Evolutionary conservation across 352 stramenopile genomes (phyloP).

Genomic region (Globisporangium paroecandrum): DNA sequence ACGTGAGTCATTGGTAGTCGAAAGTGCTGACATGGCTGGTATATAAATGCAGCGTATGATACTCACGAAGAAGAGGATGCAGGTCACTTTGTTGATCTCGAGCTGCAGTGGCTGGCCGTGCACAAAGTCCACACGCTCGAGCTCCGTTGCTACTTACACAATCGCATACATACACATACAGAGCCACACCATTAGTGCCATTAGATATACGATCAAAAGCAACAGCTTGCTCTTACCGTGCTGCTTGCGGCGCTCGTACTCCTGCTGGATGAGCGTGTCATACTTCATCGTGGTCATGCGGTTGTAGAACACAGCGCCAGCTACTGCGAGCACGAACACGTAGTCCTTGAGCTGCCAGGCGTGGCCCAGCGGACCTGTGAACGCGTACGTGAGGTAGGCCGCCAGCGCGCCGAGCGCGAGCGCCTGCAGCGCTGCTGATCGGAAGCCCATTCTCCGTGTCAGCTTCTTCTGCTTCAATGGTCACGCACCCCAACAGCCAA

Average conservation of each 20-base stretch:
- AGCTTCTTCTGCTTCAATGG: neutral
- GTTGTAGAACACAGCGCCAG: slow-evolving; percentile 50
- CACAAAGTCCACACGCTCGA: slow-evolving; percentile 57
- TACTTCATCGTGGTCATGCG: slow-evolving; percentile 51
- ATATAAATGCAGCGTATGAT: neutral
- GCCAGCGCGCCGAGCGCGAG: slow-evolving; percentile 39
- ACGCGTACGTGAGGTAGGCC: slow-evolving; percentile 45
- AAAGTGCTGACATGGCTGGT: neutral
- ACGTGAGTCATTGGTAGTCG: neutral
- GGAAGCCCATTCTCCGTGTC: slow-evolving; percentile 19
- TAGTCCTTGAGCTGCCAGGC: slow-evolving; percentile 58
- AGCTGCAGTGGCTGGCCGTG: slow-evolving; percentile 47
- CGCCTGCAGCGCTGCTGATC: slow-evolving; percentile 31
- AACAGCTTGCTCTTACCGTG: slow-evolving; percentile 3
- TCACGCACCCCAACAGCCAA: neutral
- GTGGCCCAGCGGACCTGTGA: slow-evolving; percentile 32
- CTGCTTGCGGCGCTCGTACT: slow-evolving; percentile 17
- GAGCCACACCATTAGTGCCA: neutral
- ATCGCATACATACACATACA: neutral
- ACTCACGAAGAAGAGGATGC: slow-evolving; percentile 78
- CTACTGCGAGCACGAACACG: slow-evolving; percentile 55
- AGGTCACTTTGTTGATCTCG: slow-evolving; percentile 57
- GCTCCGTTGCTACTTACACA: slow-evolving; percentile 24
- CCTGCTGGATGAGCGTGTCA: slow-evolving; percentile 33
- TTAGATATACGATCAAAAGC: no score